Conservation (phyloP, 2,329 filamentous ascomycete species). For the Cercospora beticola region DNA sequence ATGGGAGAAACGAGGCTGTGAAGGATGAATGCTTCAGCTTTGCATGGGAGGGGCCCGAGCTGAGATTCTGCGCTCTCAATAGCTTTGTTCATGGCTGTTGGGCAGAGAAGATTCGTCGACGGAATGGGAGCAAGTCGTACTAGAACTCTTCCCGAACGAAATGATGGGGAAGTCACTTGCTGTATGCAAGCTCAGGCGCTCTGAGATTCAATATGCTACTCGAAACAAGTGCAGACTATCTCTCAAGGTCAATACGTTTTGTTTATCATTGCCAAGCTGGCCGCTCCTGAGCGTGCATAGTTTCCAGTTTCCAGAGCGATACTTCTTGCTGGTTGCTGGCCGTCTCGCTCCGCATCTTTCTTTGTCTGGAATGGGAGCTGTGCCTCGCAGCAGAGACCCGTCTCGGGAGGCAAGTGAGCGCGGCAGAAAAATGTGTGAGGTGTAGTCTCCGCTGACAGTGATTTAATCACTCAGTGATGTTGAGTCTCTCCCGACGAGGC, state of each 20-base stretch:
- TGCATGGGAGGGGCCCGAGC: neutral
- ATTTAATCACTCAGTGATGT: neutral
- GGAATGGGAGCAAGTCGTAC: neutral
- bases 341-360: neutral
- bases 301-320: neutral
- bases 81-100: neutral
- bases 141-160: neutral
- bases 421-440: neutral
- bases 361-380: neutral
- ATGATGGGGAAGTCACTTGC: neutral
- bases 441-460: neutral
- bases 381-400: neutral
- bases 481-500: too few relatives aligned
- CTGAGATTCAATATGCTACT: neutral
- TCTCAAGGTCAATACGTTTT: neutral
- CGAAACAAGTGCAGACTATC: neutral
- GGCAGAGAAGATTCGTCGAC: neutral
- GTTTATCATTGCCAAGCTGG: neutral
- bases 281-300: neutral
- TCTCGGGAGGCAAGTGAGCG: neutral
- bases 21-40: neutral
- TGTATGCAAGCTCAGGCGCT: neutral
- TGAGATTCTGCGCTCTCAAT: neutral
- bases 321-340: neutral
- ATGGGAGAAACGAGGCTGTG: neutral